These are phyloP conservation scores for Brassica balearica DNA, from an alignment of 441 rosid species.

Conservation along the genomic window DNA sequence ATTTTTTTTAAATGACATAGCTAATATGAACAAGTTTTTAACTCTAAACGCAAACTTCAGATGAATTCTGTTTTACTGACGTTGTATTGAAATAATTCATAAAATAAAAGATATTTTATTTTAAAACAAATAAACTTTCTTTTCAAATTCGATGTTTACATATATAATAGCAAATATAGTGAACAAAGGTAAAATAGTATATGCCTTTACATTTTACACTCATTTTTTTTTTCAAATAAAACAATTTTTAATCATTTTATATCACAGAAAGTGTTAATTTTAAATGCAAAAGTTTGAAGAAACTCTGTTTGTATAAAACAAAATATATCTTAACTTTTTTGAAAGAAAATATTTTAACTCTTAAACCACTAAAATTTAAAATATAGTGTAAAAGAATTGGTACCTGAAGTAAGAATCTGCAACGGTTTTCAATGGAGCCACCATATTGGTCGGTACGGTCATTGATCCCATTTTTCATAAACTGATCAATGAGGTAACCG, in stretches of 20 bases:
- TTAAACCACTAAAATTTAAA: not conserved
- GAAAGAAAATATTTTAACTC: too few relatives aligned
- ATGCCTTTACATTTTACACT: too few relatives aligned
- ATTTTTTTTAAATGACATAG: not conserved
- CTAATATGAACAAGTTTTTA: not conserved
- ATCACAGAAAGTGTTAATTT: not conserved
- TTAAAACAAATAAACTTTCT: not conserved
- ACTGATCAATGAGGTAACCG: conserved; percentile 6
- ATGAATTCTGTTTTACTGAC: not conserved
- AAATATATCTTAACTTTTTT: too few relatives aligned
- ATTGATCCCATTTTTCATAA: conserved; percentile 6
- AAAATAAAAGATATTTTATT: not conserved
- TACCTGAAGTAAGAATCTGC: not conserved
- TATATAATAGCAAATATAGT: not conserved
- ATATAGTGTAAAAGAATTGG: not conserved
- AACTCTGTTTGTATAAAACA: not conserved
- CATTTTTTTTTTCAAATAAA: too few relatives aligned
- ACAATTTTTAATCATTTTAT: not conserved
- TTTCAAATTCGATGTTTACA: not conserved
- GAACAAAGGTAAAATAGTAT: too few relatives aligned
- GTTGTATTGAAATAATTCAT: not conserved
- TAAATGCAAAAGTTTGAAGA: not conserved
- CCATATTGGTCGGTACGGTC: not conserved
- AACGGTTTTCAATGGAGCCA: not conserved
- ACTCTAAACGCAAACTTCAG: not conserved